A percentile compares a stretch with the other conserved stretches of the same genome.
Conservation (phyloP, 371 early-diverging fungal genomes). For the Mortierella sp. region DNA sequence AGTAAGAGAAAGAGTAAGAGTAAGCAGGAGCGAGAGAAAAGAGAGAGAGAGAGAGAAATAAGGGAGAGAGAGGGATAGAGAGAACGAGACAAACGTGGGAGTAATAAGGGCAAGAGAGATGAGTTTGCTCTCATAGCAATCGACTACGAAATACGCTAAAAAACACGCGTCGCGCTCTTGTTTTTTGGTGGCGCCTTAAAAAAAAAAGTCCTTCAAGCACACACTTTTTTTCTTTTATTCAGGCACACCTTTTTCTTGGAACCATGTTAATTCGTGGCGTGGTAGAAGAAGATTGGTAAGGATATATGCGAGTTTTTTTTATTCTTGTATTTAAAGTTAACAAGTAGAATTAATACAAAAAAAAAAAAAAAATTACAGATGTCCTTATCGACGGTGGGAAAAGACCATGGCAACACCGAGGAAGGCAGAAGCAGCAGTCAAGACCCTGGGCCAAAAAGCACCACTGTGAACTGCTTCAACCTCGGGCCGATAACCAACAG, state of each 20-base stretch:
- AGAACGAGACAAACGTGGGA: not conserved
- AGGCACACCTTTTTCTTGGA: too few species aligned
- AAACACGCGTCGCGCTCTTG: not conserved
- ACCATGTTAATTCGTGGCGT: too few species aligned
- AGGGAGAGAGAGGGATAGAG: not conserved
- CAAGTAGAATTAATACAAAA: too few species aligned
- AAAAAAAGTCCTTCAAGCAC: not conserved
- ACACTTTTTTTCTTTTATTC: too few species aligned
- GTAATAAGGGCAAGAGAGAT: too few species aligned
- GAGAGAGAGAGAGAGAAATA: not conserved
- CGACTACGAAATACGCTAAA: too few species aligned
- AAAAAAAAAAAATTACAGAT: not conserved
- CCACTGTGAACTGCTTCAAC: not conserved
- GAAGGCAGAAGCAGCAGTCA: slow-evolving; percentile 16
- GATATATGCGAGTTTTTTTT: too few species aligned
- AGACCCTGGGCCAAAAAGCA: slow-evolving; percentile 14
- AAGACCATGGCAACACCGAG: slow-evolving; percentile 7
- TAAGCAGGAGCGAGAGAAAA: not conserved
- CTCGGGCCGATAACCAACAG: not conserved
- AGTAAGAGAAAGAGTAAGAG: not conserved
- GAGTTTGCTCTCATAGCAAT: too few species aligned
- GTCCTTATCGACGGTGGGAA: not conserved
- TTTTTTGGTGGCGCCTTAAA: not conserved
- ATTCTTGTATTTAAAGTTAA: too few species aligned
- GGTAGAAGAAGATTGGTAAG: too few species aligned